phyloP scores from a whole-genome alignment of 371 early-diverging fungal species.

The Nosema muscidifuracis region DNA sequence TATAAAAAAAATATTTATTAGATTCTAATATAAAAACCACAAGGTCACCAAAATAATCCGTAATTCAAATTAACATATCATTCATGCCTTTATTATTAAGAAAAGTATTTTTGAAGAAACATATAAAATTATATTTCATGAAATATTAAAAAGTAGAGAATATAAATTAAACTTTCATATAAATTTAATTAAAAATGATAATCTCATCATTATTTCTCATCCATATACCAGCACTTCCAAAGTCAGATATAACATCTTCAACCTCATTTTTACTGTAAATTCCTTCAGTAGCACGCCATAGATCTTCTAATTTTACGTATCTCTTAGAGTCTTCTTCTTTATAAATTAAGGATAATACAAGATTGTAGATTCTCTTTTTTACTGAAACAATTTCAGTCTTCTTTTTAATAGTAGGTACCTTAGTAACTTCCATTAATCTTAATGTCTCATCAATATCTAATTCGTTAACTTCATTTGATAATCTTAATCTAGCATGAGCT shows the following conservation, averaged over 20 bases:
- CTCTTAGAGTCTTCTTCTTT: conserved; percentile 30
- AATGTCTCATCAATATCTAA: conserved; percentile 86
- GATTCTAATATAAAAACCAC: too few species aligned
- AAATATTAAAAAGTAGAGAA: too few species aligned
- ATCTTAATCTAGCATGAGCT: conserved; percentile 78
- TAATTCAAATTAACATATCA: too few species aligned
- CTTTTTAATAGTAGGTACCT: conserved; percentile 66
- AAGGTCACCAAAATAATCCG: too few species aligned
- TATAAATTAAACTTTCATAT: too few species aligned
- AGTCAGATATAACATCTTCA: conserved; percentile 53
- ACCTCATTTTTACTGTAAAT: conserved; percentile 43
- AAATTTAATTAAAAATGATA: conserved; percentile 51
- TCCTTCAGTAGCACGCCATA: conserved; percentile 37
- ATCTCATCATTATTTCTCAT: conserved; percentile 48
- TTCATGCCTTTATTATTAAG: too few species aligned
- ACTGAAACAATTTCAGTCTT: conserved; percentile 3
- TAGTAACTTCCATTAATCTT: conserved; percentile 72
- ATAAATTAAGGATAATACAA: conserved; percentile 47
- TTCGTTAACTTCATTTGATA: conserved; percentile 69
- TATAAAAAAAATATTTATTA: too few species aligned
- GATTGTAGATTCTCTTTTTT: conserved; percentile 51
- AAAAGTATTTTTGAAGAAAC: too few species aligned
- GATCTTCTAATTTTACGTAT: conserved; percentile 30
- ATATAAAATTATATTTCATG: too few species aligned
- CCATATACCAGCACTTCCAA: conserved; percentile 53